A percentile compares a stretch with the other conserved stretches of the same genome.
These are phyloP conservation scores for Cystobasidiopsis lactophilus DNA, from an alignment of 768 basidiomycete species.

Conservation along the genomic window DNA sequence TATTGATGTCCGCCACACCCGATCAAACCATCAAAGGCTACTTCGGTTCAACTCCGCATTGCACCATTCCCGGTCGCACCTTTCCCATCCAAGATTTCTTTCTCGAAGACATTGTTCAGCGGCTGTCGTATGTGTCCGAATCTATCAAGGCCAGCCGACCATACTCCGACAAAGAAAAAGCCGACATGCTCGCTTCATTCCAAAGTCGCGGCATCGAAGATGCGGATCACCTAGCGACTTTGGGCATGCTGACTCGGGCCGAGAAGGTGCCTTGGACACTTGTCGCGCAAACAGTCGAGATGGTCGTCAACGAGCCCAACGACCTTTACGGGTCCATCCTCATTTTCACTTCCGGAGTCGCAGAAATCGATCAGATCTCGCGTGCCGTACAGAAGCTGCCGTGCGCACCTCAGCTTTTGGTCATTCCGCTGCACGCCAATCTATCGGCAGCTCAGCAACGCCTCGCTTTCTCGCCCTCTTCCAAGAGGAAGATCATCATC, in stretches of 20 bases:
- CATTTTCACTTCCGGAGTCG: conserved; percentile 61
- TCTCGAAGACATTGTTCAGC: conserved; percentile 52
- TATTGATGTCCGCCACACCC: conserved; percentile 73
- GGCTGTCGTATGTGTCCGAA: conserved; percentile 36
- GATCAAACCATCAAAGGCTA: conserved; percentile 71
- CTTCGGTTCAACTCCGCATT: conserved; percentile 54
- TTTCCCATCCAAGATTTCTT: conserved; percentile 33
- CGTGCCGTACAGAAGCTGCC: conserved; percentile 17
- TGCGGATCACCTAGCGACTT: conserved; percentile 19
- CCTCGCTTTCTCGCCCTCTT: conserved; percentile 42
- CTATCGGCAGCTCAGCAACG: conserved; percentile 65
- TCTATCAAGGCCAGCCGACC: conserved; percentile 26
- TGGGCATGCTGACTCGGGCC: conserved; percentile 40
- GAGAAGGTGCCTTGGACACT: conserved; percentile 57
- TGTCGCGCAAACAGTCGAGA: conserved; percentile 40
- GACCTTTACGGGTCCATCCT: conserved; percentile 43
- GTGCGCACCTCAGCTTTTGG: conserved; percentile 18
- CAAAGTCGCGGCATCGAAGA: conserved; percentile 34
- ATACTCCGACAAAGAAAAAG: conserved; percentile 31
- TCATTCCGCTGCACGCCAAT: conserved; percentile 69
- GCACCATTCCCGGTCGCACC: conserved; percentile 50
- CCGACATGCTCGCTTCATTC: conserved; percentile 33
- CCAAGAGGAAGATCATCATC: conserved; percentile 59
- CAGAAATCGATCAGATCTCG: conserved; percentile 27
- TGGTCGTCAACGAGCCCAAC: conserved; percentile 34